Percentiles rank a stretch among this genome's conserved stretches.
Conservation (phyloP, 2,329 filamentous ascomycete genomes). For the Aspergillus texensis region DNA sequence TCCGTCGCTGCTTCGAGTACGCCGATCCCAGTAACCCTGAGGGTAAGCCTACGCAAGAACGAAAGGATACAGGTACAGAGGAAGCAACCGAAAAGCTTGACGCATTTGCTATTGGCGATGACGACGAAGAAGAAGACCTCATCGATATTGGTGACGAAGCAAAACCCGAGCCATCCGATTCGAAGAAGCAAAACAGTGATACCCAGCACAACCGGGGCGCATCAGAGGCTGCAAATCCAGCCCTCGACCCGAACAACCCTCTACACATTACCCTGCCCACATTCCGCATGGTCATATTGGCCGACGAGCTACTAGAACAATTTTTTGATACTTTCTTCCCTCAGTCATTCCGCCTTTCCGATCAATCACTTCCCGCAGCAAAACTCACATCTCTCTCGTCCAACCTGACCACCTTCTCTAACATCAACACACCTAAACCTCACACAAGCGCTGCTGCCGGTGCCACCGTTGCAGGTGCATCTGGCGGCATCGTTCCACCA, state of each 20-base stretch:
- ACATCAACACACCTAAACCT: constrained; percentile 57
- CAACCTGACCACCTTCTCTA: constrained; percentile 83
- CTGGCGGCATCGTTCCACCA: constrained; percentile 63
- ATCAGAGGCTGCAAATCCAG: constrained; percentile 80
- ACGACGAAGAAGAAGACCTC: constrained; percentile 58
- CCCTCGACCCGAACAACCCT: constrained; percentile 88
- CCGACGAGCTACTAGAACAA: constrained; percentile 91
- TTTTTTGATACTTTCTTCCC: constrained; percentile 98
- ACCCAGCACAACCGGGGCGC: constrained; percentile 58
- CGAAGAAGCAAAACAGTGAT: not conserved
- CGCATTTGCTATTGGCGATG: constrained; percentile 76
- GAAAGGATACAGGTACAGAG: constrained; percentile 32
- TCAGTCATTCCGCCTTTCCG: constrained; percentile 84
- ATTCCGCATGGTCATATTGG: constrained; percentile 97
- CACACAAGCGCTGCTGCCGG: constrained; percentile 41
- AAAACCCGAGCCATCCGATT: constrained; percentile 27
- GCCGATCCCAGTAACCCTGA: constrained; percentile 85
- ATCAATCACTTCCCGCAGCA: constrained; percentile 56
- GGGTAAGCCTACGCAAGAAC: constrained; percentile 43
- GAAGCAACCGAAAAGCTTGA: constrained; percentile 47
- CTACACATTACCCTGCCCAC: constrained; percentile 95
- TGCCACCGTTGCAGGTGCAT: constrained; percentile 51
- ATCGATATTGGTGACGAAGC: constrained; percentile 42
- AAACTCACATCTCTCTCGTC: constrained; percentile 58
- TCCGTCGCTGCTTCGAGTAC: constrained; percentile 95